These are phyloP conservation scores for Cornus florida DNA, from an alignment of 148 eudicot genomes.

Conservation along the genomic window DNA sequence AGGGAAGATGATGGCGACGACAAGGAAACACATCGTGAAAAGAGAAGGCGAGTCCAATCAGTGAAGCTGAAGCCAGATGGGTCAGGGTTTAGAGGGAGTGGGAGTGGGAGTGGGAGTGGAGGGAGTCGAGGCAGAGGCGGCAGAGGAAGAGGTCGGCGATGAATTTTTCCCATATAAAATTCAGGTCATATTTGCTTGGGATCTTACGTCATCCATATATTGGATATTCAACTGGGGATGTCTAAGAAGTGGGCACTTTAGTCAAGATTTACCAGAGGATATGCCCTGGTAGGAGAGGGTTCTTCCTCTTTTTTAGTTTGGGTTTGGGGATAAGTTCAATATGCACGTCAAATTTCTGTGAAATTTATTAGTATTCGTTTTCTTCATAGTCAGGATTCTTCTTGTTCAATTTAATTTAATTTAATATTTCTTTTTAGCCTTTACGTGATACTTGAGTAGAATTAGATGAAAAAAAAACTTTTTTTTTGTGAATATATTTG, in stretches of 20 bases:
- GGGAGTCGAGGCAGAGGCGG: conserved; percentile 44
- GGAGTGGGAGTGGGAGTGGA: conserved; percentile 34
- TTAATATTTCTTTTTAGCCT: neutral
- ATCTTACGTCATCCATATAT: neutral
- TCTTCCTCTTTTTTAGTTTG: too few species aligned
- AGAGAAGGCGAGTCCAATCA: conserved; percentile 78
- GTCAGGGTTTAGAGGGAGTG: conserved; percentile 47
- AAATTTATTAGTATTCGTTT: neutral
- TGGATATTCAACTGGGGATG: neutral
- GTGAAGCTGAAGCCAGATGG: conserved; percentile 65
- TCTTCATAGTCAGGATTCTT: neutral
- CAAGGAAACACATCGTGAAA: conserved; percentile 38
- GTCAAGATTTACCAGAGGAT: neutral
- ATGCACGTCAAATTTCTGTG: neutral
- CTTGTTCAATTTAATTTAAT: neutral
- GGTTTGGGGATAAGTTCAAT: neutral
- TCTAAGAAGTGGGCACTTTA: neutral
- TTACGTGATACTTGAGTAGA: neutral
- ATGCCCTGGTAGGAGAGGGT: neutral
- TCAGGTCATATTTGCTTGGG: neutral
- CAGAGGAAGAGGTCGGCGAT: conserved; percentile 53
- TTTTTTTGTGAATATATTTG: neutral
- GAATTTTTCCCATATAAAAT: conserved; percentile 7
- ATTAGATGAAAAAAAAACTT: too few species aligned
- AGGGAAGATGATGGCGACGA: conserved; percentile 66